Percentiles rank a stretch among this genome's conserved stretches.
These are phyloP conservation scores for Scheffersomyces segobiensis DNA, from an alignment of 1,139 yeast species.

Conservation along the genomic window DNA sequence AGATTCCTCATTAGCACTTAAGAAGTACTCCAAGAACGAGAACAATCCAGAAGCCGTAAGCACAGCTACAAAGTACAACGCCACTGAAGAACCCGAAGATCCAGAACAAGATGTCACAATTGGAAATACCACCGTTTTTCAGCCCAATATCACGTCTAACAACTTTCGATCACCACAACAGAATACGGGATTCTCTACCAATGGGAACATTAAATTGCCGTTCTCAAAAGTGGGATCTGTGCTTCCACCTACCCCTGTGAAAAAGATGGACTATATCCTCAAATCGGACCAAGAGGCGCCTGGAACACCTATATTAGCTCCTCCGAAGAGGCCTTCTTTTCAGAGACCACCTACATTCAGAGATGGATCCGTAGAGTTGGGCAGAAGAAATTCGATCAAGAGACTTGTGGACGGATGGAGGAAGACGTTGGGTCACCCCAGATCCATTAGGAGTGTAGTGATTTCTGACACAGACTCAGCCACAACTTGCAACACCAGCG, in stretches of 20 bases:
- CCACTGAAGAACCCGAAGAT: background rate
- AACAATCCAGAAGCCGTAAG: background rate
- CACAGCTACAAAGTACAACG: background rate
- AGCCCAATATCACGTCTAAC: conserved; percentile 1
- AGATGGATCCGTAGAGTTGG: conserved; percentile 17
- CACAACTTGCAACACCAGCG: background rate
- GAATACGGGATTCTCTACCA: conserved; percentile 48
- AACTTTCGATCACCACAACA: conserved; percentile 12
- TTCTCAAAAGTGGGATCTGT: conserved; percentile 45
- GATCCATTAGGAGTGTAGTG: background rate
- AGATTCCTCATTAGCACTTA: conserved; percentile 44
- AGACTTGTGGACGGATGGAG: conserved; percentile 47
- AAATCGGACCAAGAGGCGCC: conserved; percentile 12
- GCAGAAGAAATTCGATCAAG: conserved; percentile 38
- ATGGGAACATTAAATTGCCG: conserved; percentile 51
- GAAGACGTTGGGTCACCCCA: conserved; percentile 21
- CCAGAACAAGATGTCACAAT: conserved; percentile 3
- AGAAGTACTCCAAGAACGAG: conserved; percentile 22
- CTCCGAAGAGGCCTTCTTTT: background rate
- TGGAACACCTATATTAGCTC: background rate
- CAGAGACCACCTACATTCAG: background rate
- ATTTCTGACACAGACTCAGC: background rate
- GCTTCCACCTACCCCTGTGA: conserved; percentile 69
- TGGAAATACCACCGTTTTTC: background rate
- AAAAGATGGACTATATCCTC: conserved; percentile 51